Percentiles rank a stretch among this genome's conserved stretches.
Evolutionary conservation across 148 eudicot genomes (phyloP).

Genomic region (Rhododendron henanense): DNA sequence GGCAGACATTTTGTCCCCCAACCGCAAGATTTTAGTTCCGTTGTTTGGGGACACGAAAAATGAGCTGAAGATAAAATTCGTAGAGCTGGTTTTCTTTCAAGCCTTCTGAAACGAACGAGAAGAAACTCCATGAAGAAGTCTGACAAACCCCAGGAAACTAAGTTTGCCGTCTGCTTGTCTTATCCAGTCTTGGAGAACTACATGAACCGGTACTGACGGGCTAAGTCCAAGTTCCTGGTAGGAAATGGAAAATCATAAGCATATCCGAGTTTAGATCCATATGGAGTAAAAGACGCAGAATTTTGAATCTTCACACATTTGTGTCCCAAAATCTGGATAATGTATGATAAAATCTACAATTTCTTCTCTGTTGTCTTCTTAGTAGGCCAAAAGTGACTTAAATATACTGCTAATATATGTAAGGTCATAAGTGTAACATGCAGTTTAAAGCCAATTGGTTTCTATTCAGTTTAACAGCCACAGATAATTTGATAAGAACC

Average conservation of each 20-base stretch:
- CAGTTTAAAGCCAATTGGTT: not conserved
- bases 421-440: not conserved
- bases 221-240: conserved; percentile 89
- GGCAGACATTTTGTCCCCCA: not conserved
- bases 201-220: conserved; percentile 89
- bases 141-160: conserved; percentile 86
- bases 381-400: not conserved
- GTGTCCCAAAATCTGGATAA: not conserved
- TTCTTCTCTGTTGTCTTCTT: not conserved
- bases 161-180: conserved; percentile 93
- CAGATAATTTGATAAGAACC: not conserved
- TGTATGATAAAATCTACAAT: not conserved
- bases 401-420: not conserved
- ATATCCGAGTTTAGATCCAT: not conserved
- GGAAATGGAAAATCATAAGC: not conserved
- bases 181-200: conserved; percentile 95
- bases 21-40: not conserved
- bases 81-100: conserved; percentile 17
- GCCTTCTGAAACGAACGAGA: conserved; percentile 74
- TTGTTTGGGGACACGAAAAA: not conserved
- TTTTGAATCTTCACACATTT: not conserved
- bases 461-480: not conserved
- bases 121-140: conserved; percentile 83
- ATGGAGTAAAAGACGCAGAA: not conserved
- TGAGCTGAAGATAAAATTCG: not conserved